These are phyloP conservation scores for Pisolithus marmoratus DNA, from an alignment of 768 basidiomycete species.

Conservation along the genomic window DNA sequence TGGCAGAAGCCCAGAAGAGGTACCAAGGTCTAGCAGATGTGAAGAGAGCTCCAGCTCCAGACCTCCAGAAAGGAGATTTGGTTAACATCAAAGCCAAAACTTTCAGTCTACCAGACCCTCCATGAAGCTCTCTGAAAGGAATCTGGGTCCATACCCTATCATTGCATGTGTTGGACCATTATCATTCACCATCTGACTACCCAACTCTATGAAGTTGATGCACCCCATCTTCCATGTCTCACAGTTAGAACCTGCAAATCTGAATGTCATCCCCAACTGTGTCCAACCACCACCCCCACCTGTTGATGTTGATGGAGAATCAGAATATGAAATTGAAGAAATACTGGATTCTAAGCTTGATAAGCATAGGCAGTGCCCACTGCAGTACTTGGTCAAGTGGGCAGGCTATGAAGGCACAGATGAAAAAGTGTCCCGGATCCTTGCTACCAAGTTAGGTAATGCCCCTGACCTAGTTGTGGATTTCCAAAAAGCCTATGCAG, in stretches of 20 bases:
- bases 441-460: slow-evolving; percentile 3
- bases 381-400: slow-evolving; percentile 9
- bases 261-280: too few species aligned
- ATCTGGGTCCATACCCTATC: slow-evolving; percentile 11
- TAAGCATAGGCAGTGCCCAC: background rate
- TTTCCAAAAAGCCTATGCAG: background rate
- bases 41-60: too few species aligned
- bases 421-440: slow-evolving; percentile 10
- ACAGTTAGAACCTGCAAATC: too few species aligned
- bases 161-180: slow-evolving; percentile 1
- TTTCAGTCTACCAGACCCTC: too few species aligned
- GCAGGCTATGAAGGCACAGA: slow-evolving; percentile 10
- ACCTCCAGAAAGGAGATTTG: too few species aligned
- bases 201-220: too few species aligned
- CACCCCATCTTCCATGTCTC: too few species aligned
- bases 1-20: too few species aligned
- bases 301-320: background rate
- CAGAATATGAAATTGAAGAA: slow-evolving; percentile 12
- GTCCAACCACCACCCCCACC: slow-evolving; percentile 8
- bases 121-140: too few species aligned
- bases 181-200: slow-evolving; percentile 15
- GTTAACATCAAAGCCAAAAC: too few species aligned
- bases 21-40: too few species aligned
- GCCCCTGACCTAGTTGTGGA: background rate
- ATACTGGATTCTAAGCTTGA: slow-evolving; percentile 12